These are phyloP conservation scores for Evernia prunastri DNA, from an alignment of 495 filamentous ascomycete species.

Conservation along the genomic window DNA sequence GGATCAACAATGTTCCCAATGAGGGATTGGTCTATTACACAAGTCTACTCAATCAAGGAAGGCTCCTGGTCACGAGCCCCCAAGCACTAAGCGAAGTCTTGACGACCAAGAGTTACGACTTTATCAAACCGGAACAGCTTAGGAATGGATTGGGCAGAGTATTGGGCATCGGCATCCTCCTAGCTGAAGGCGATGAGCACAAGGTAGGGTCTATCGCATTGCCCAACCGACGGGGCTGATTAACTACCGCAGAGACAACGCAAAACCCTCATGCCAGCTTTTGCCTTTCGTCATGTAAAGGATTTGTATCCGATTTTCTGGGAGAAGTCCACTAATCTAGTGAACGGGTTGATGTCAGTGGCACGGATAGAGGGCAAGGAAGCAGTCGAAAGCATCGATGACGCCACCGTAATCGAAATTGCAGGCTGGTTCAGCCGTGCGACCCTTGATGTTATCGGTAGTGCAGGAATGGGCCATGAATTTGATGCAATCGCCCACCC, in stretches of 20 bases:
- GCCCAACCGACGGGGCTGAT: background rate
- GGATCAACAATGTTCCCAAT: slow-evolving; percentile 72
- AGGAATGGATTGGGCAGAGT: slow-evolving; percentile 52
- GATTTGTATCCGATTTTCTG: slow-evolving; percentile 82
- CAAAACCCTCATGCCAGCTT: slow-evolving; percentile 75
- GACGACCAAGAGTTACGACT: slow-evolving; percentile 67
- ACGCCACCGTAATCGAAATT: slow-evolving; percentile 51
- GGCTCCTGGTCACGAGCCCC: slow-evolving; percentile 58
- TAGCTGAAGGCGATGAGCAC: slow-evolving; percentile 84
- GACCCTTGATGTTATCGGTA: slow-evolving; percentile 83
- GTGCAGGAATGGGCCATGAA: slow-evolving; percentile 73
- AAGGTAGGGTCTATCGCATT: slow-evolving; percentile 38
- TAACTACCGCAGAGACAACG: slow-evolving; percentile 48
- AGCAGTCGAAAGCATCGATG: slow-evolving; percentile 10
- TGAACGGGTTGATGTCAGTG: slow-evolving; percentile 37
- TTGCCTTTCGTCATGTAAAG: slow-evolving; percentile 78
- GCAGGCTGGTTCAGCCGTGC: slow-evolving; percentile 61
- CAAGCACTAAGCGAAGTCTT: slow-evolving; percentile 62
- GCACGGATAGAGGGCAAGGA: slow-evolving; percentile 23
- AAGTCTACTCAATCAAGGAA: slow-evolving; percentile 57
- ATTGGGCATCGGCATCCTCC: slow-evolving; percentile 66
- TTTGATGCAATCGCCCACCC: slow-evolving; percentile 65
- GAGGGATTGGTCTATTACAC: slow-evolving; percentile 75
- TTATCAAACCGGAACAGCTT: slow-evolving; percentile 60
- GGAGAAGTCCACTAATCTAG: slow-evolving; percentile 54